phyloP scores from a whole-genome alignment of 495 filamentous ascomycete species.

The Aspergillus bridgeri region DNA sequence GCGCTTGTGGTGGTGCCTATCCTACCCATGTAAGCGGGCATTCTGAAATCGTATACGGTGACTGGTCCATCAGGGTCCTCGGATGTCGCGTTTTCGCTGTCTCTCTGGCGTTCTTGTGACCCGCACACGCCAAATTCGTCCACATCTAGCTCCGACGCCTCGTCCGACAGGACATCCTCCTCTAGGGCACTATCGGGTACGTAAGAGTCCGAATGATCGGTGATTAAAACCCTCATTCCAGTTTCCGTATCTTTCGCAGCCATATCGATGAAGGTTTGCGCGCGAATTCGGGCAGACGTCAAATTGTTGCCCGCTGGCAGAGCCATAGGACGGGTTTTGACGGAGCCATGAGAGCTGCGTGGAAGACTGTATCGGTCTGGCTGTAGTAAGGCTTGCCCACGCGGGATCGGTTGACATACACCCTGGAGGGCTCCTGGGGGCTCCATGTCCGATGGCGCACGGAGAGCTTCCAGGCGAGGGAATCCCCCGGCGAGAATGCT shows the following conservation, averaged over 20 bases:
- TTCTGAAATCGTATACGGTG: constrained; percentile 40
- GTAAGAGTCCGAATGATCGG: constrained; percentile 42
- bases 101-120: constrained; percentile 24
- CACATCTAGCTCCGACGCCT: constrained; percentile 34
- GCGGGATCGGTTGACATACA: constrained; percentile 59
- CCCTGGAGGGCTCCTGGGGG: constrained; percentile 62
- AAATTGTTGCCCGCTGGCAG: constrained; percentile 45
- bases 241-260: constrained; percentile 42
- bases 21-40: constrained; percentile 46
- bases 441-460: constrained; percentile 71
- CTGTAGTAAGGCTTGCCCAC: constrained; percentile 45
- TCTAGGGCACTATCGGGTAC: constrained; percentile 38
- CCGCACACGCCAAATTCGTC: constrained; percentile 39
- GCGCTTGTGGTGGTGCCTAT: constrained; percentile 27
- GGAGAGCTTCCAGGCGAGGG: constrained; percentile 62
- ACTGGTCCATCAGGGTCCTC: constrained; percentile 33
- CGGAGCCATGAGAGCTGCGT: constrained; percentile 46
- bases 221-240: constrained; percentile 41
- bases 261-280: constrained; percentile 50
- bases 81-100: constrained; percentile 11
- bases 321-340: constrained; percentile 40
- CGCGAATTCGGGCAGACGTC: constrained; percentile 46
- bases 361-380: constrained; percentile 49
- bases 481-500: constrained; percentile 69
- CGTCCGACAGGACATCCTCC: constrained; percentile 26